These are phyloP conservation scores for Monosporascus sp. DNA, from an alignment of 2,329 filamentous ascomycete genomes.

Conservation along the genomic window DNA sequence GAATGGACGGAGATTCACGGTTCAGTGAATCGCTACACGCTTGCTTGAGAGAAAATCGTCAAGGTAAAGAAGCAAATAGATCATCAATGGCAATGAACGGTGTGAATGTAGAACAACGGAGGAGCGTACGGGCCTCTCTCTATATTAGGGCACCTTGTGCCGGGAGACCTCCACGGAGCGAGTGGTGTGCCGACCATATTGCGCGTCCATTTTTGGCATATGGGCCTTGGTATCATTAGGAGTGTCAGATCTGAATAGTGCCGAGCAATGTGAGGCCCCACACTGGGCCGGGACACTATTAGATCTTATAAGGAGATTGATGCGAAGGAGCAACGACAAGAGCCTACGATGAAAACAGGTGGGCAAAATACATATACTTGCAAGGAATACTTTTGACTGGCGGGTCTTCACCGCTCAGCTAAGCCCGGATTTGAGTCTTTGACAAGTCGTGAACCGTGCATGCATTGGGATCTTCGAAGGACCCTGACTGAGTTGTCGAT, in stretches of 20 bases:
- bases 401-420: conserved; percentile 14
- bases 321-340: not conserved
- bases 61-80: conserved; percentile 7
- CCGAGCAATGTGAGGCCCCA: too few relatives aligned
- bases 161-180: too few relatives aligned
- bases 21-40: too few relatives aligned
- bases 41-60: conserved; percentile 9
- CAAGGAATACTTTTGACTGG: conserved; percentile 9
- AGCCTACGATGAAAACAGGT: not conserved
- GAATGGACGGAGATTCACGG: conserved; percentile 2
- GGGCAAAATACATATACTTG: not conserved
- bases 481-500: conserved; percentile 10
- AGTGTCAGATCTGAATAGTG: too few relatives aligned
- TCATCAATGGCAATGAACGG: not conserved
- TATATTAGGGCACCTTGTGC: too few relatives aligned
- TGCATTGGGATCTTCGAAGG: conserved; percentile 21
- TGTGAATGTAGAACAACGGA: too few relatives aligned
- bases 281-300: too few relatives aligned
- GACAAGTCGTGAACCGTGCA: conserved; percentile 10
- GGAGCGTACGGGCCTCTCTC: conserved; percentile 15
- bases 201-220: too few relatives aligned
- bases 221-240: too few relatives aligned
- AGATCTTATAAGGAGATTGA: too few relatives aligned
- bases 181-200: too few relatives aligned
- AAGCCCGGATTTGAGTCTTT: conserved; percentile 4